Evolutionary conservation across 176 grass and related monocot species (phyloP).

Genomic region (Poa annua): DNA sequence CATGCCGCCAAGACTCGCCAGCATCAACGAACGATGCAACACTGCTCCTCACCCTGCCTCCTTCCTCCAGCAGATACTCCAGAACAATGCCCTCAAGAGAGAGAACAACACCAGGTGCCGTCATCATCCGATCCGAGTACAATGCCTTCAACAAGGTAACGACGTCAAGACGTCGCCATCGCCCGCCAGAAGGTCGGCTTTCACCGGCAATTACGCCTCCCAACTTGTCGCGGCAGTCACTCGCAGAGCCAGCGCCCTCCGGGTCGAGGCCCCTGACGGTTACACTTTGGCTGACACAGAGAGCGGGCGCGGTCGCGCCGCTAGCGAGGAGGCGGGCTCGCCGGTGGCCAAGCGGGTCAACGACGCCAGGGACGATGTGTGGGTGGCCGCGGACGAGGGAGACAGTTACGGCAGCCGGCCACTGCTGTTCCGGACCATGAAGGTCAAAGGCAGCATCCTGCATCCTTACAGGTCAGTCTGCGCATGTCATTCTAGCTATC

Average conservation of each 20-base stretch:
- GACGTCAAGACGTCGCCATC: no score
- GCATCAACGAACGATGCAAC: no score
- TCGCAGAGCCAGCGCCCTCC: conserved; percentile 39
- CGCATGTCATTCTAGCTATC: background rate
- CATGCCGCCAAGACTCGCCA: no score
- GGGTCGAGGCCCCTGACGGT: background rate
- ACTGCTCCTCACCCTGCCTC: no score
- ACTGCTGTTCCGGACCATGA: conserved; percentile 49
- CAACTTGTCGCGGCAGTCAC: conserved; percentile 26
- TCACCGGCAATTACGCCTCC: no score
- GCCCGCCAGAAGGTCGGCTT: no score
- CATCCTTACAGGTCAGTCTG: conserved; percentile 50
- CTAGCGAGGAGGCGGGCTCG: conserved; percentile 1
- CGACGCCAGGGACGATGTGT: conserved; percentile 41
- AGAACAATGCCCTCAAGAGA: no score
- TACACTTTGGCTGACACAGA: background rate
- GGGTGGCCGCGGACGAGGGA: conserved; percentile 40
- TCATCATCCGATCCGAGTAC: no score
- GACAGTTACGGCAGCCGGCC: background rate
- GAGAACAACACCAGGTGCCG: no score
- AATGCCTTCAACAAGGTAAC: no score
- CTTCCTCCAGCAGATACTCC: no score
- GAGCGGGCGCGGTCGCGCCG: background rate
- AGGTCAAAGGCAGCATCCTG: conserved; percentile 56
- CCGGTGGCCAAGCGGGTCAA: conserved; percentile 8